Conservation (phyloP, 352 stramenopile genomes). For the Globisporangium acanthophoron region DNA sequence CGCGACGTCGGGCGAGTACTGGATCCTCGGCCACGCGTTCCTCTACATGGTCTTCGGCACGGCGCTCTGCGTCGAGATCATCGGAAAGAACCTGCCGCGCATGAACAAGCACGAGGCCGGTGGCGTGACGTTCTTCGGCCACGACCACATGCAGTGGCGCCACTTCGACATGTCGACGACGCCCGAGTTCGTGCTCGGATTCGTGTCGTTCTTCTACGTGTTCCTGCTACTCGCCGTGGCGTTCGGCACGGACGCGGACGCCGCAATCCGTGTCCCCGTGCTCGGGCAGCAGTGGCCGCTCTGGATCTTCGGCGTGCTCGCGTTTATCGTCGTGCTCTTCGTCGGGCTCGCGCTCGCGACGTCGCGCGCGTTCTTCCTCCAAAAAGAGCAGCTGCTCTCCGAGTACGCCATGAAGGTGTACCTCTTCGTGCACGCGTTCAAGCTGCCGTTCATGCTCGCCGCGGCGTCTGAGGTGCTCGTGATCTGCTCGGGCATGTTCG, state of each 20-base stretch:
- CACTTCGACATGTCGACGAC: slow-evolving; percentile 75
- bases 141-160: slow-evolving; percentile 55
- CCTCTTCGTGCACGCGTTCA: slow-evolving; percentile 51
- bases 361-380: slow-evolving; percentile 75
- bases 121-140: slow-evolving; percentile 79
- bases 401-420: slow-evolving; percentile 77
- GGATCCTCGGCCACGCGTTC: slow-evolving; percentile 75
- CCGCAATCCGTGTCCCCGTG: slow-evolving; percentile 43
- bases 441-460: slow-evolving; percentile 75
- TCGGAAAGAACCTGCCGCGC: slow-evolving; percentile 67
- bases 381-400: slow-evolving; percentile 68
- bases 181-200: slow-evolving; percentile 76
- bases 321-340: slow-evolving; percentile 81
- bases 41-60: slow-evolving; percentile 78
- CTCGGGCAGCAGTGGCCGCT: slow-evolving; percentile 67
- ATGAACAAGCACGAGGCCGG: slow-evolving; percentile 83
- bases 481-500: slow-evolving; percentile 75
- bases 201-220: slow-evolving; percentile 84
- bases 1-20: slow-evolving; percentile 62
- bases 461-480: slow-evolving; percentile 74
- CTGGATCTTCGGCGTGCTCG: slow-evolving; percentile 84
- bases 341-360: slow-evolving; percentile 65
- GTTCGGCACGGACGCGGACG: slow-evolving; percentile 52
- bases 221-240: slow-evolving; percentile 75
- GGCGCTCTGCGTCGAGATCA: slow-evolving; percentile 77